A percentile compares a stretch with the other conserved stretches of the same genome.
Evolutionary conservation across 2,329 filamentous ascomycete genomes (phyloP).

Genomic region (Amphichorda felina): DNA sequence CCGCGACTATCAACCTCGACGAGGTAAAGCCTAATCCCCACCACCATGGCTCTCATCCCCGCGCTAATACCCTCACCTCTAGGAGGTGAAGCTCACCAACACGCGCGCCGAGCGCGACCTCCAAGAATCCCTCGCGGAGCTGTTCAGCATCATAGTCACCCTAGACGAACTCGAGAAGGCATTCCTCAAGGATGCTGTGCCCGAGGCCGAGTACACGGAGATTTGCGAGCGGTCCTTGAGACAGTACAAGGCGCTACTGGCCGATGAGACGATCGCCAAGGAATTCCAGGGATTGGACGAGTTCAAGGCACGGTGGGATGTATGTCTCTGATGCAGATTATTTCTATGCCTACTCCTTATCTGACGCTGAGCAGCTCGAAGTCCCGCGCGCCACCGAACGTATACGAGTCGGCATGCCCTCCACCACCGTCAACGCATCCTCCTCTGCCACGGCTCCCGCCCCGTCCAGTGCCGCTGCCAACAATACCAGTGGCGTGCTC

Average conservation of each 20-base stretch:
- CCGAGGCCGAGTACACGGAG: constrained; percentile 87
- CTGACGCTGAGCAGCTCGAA: constrained; percentile 54
- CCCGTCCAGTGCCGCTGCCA: constrained; percentile 14
- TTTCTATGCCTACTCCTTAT: neutral
- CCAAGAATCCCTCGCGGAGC: constrained; percentile 89
- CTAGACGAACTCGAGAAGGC: constrained; percentile 93
- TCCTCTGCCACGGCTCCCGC: constrained; percentile 17
- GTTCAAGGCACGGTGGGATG: constrained; percentile 88
- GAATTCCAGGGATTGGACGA: constrained; percentile 82
- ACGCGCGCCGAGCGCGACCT: constrained; percentile 83
- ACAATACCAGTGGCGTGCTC: constrained; percentile 47
- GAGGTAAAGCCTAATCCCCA: constrained; percentile 47
- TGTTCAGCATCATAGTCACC: constrained; percentile 95
- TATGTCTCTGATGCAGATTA: constrained; percentile 31
- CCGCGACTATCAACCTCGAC: constrained; percentile 86
- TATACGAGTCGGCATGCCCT: constrained; percentile 83
- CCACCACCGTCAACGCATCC: constrained; percentile 56
- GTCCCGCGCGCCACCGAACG: constrained; percentile 89
- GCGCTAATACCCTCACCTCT: constrained; percentile 5
- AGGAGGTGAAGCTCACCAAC: constrained; percentile 89
- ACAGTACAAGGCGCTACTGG: constrained; percentile 91
- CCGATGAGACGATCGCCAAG: constrained; percentile 79
- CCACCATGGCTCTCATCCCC: neutral
- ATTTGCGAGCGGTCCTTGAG: constrained; percentile 89
- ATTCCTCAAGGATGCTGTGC: constrained; percentile 88